These are phyloP conservation scores for Halophytophthora batemanensis DNA, from an alignment of 352 stramenopile genomes.

Conservation along the genomic window DNA sequence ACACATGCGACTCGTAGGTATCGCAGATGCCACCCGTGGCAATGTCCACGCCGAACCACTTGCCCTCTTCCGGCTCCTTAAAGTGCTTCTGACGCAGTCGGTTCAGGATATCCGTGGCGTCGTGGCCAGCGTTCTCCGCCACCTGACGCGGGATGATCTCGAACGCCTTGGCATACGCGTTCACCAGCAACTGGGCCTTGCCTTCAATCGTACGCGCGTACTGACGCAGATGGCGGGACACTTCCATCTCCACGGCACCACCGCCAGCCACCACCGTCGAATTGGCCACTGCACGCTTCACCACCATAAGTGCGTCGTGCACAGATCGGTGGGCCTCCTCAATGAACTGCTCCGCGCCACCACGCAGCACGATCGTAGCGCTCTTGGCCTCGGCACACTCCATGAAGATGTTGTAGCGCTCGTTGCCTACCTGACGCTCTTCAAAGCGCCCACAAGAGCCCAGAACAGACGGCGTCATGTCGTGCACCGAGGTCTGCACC, in stretches of 20 bases:
- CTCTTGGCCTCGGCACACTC: slow-evolving; percentile 94
- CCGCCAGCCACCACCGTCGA: slow-evolving; percentile 91
- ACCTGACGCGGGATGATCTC: slow-evolving; percentile 98
- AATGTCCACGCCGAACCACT: slow-evolving; percentile 98
- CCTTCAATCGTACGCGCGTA: slow-evolving; percentile 95
- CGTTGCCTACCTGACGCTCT: slow-evolving; percentile 96
- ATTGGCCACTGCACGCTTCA: slow-evolving; percentile 94
- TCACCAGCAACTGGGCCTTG: slow-evolving; percentile 97
- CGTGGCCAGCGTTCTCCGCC: slow-evolving; percentile 98
- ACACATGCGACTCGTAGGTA: slow-evolving; percentile 97
- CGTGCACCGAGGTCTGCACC: slow-evolving; percentile 93
- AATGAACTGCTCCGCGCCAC: slow-evolving; percentile 98
- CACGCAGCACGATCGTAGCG: slow-evolving; percentile 96
- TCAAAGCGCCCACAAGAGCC: slow-evolving; percentile 96
- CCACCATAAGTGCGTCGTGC: slow-evolving; percentile 98
- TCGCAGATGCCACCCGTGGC: slow-evolving; percentile 97
- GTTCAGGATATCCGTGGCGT: slow-evolving; percentile 98
- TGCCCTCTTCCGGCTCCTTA: slow-evolving; percentile 88
- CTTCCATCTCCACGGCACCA: slow-evolving; percentile 91
- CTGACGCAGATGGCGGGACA: slow-evolving; percentile 90
- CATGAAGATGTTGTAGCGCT: slow-evolving; percentile 99
- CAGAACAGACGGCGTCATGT: slow-evolving; percentile 90
- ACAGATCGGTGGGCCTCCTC: slow-evolving; percentile 97
- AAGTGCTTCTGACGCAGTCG: slow-evolving; percentile 96
- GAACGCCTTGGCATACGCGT: slow-evolving; percentile 95